A percentile compares a stretch with the other conserved stretches of the same genome.
phyloP scores from a whole-genome alignment of 2,329 filamentous ascomycete species.

The Fusarium newnesense region DNA sequence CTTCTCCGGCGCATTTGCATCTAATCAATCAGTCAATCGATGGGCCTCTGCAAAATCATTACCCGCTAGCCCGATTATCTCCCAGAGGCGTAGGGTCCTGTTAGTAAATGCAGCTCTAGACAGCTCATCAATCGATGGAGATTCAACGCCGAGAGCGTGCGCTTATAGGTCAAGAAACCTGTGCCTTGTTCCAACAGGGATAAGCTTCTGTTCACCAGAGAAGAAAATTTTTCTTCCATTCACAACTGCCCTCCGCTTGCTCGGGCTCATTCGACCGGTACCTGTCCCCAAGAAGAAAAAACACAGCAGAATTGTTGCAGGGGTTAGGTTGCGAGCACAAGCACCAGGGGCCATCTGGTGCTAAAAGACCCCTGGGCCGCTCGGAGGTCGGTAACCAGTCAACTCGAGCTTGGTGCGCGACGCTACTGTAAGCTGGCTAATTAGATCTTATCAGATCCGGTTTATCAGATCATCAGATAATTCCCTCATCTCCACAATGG shows the following conservation, averaged over 20 bases:
- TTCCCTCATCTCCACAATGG: conserved; percentile 52
- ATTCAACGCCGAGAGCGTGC: background rate
- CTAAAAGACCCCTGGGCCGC: conserved; percentile 20
- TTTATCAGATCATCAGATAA: conserved; percentile 69
- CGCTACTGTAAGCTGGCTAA: conserved; percentile 37
- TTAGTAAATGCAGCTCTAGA: background rate
- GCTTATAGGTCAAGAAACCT: conserved; percentile 4
- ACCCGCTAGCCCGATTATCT: conserved; percentile 10
- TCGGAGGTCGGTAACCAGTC: conserved; percentile 37
- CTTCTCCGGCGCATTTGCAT: conserved; percentile 10
- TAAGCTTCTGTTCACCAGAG: background rate
- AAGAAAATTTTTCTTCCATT: conserved; percentile 22
- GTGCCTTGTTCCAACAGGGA: background rate
- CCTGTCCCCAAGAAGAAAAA: conserved; percentile 23
- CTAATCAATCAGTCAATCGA: background rate
- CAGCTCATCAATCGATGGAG: conserved; percentile 10
- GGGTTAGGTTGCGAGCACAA: conserved; percentile 10
- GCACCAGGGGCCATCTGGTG: conserved; percentile 7
- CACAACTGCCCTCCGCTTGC: conserved; percentile 9
- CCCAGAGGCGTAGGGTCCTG: background rate
- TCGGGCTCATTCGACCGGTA: conserved; percentile 25
- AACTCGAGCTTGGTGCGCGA: conserved; percentile 31
- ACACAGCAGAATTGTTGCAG: conserved; percentile 11
- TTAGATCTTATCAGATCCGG: conserved; percentile 55
- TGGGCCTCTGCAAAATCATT: background rate